phyloP scores from a whole-genome alignment of 2,329 filamentous ascomycete genomes.

The Aspergillus calidoustus region DNA sequence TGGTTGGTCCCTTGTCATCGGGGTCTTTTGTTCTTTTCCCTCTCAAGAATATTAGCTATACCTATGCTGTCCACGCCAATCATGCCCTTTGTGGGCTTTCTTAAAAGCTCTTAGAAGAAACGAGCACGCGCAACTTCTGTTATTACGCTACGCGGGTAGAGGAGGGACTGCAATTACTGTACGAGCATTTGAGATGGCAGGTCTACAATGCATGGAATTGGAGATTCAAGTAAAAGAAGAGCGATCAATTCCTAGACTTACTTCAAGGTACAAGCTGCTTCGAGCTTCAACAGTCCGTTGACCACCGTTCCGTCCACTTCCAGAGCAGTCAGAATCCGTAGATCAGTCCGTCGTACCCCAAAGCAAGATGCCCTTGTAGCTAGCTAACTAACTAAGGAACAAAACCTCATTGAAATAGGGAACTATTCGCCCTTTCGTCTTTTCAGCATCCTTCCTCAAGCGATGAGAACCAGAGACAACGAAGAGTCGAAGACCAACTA shows the following conservation, averaged over 20 bases:
- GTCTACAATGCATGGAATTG: not conserved
- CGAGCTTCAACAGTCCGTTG: not conserved
- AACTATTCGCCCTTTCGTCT: not conserved
- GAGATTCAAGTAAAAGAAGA: not conserved
- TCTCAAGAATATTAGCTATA: not conserved
- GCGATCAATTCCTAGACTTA: not conserved
- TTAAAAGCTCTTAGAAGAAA: not conserved
- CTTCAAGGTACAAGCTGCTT: conserved; percentile 1
- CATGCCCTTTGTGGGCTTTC: not conserved
- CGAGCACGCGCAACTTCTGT: not conserved
- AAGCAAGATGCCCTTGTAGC: not conserved
- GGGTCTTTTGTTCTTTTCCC: not conserved
- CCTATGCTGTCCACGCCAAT: not conserved
- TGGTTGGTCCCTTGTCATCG: not conserved
- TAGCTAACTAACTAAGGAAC: not conserved
- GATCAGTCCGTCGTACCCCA: not conserved
- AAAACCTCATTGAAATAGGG: not conserved
- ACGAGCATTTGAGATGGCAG: not conserved
- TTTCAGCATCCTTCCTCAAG: conserved; percentile 2
- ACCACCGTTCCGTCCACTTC: not conserved
- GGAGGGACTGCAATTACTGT: not conserved
- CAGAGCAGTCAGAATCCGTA: not conserved
- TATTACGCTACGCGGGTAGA: not conserved
- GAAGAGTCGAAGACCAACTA: not conserved
- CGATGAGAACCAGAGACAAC: not conserved